Percentiles rank a stretch among this genome's conserved stretches.
Conservation (phyloP, 2,329 filamentous ascomycete species). For the Furcasterigmium sp. region DNA sequence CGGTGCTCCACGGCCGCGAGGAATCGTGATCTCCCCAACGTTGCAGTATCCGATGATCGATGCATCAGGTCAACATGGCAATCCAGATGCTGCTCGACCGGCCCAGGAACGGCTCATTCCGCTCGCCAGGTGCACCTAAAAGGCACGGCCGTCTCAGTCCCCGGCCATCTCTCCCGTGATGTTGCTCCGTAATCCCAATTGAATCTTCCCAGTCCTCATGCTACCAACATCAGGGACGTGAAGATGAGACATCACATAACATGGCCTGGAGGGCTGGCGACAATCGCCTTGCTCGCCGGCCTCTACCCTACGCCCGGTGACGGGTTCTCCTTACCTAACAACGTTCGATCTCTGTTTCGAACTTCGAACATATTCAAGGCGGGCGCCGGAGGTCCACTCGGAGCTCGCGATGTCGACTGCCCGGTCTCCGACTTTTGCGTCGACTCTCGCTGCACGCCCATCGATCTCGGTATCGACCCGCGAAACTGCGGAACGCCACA, state of each 20-base stretch:
- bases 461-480: constrained; percentile 1
- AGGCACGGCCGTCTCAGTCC: too few relatives aligned
- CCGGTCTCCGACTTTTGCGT: not conserved
- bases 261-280: not conserved
- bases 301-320: not conserved
- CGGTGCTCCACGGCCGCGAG: too few relatives aligned
- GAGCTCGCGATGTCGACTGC: not conserved
- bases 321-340: not conserved
- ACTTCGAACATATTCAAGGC: not conserved
- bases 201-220: too few relatives aligned
- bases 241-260: not conserved
- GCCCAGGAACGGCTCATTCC: too few relatives aligned
- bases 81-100: too few relatives aligned
- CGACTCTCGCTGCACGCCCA: not conserved
- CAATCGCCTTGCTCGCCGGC: not conserved
- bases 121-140: too few relatives aligned
- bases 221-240: too few relatives aligned
- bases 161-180: too few relatives aligned
- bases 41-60: too few relatives aligned
- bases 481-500: not conserved
- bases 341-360: not conserved
- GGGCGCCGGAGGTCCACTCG: not conserved
- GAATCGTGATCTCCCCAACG: too few relatives aligned
- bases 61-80: too few relatives aligned
- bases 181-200: too few relatives aligned